phyloP scores from a whole-genome alignment of 2,329 filamentous ascomycete genomes.

The Periconia sp. region DNA sequence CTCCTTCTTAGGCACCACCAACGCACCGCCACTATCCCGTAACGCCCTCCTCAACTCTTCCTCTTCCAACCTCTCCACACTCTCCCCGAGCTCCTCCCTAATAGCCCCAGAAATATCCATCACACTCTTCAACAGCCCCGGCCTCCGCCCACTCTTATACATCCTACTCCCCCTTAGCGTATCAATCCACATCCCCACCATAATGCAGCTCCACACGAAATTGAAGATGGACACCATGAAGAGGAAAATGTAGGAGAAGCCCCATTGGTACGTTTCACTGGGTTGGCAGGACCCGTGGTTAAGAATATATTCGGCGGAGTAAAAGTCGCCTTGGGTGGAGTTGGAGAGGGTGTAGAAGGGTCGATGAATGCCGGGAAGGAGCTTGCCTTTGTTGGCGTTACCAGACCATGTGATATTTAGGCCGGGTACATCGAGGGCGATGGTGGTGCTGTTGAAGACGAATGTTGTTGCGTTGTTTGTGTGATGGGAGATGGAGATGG shows the following conservation, averaged over 20 bases:
- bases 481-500: no score
- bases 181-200: constrained; percentile 42
- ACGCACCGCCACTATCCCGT: constrained; percentile 24
- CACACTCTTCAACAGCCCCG: constrained; percentile 34
- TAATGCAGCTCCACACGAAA: constrained; percentile 40
- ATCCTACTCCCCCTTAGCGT: constrained; percentile 33
- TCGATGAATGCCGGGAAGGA: constrained; percentile 2
- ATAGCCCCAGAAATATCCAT: constrained; percentile 35
- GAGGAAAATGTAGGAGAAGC: constrained; percentile 44
- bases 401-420: constrained; percentile 21
- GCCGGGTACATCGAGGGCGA: constrained; percentile 14
- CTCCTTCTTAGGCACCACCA: constrained; percentile 32
- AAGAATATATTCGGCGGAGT: constrained; percentile 24
- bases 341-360: constrained; percentile 12
- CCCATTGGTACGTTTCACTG: constrained; percentile 41
- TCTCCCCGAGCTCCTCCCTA: constrained; percentile 32
- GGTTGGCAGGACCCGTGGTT: constrained; percentile 36
- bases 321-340: constrained; percentile 20
- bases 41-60: constrained; percentile 25
- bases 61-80: constrained; percentile 25
- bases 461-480: not conserved
- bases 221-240: constrained; percentile 44
- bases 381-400: not conserved
- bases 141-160: constrained; percentile 35
- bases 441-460: constrained; percentile 5